Conservation (phyloP, 371 early-diverging fungal species). For the Mortierella sp. region DNA sequence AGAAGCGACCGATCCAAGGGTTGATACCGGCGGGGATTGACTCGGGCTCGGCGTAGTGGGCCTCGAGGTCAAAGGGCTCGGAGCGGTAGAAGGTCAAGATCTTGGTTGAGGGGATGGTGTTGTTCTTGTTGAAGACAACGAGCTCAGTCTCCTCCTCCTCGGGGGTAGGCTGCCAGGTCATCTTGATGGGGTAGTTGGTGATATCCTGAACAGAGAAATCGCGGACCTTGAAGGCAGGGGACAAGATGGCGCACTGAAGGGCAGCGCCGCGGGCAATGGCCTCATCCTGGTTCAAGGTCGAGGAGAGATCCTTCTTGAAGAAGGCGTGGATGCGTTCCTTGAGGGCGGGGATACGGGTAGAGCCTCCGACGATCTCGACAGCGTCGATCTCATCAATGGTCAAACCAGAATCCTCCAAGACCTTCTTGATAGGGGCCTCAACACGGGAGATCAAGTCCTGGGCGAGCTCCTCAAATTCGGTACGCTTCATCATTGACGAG, state of each 20-base stretch:
- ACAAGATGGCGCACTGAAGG: slow-evolving; percentile 96
- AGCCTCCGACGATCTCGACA: slow-evolving; percentile 95
- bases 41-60: slow-evolving; percentile 71
- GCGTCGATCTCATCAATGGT: slow-evolving; percentile 88
- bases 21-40: slow-evolving; percentile 44
- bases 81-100: slow-evolving; percentile 70
- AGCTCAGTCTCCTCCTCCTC: slow-evolving; percentile 83
- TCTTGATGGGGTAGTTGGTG: slow-evolving; percentile 81
- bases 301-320: slow-evolving; percentile 89
- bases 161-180: slow-evolving; percentile 60
- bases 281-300: slow-evolving; percentile 98
- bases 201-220: slow-evolving; percentile 95
- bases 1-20: slow-evolving; percentile 56
- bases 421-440: slow-evolving; percentile 79
- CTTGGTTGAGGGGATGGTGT: slow-evolving; percentile 67
- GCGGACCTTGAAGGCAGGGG: slow-evolving; percentile 97
- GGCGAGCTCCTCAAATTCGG: slow-evolving; percentile 89
- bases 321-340: slow-evolving; percentile 88
- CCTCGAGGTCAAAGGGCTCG: slow-evolving; percentile 86
- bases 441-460: slow-evolving; percentile 82
- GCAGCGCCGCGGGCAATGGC: slow-evolving; percentile 97
- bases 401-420: slow-evolving; percentile 84
- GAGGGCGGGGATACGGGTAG: slow-evolving; percentile 94
- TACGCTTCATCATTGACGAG: slow-evolving; percentile 83
- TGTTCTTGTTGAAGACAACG: slow-evolving; percentile 59